These are phyloP conservation scores for Somion occarium DNA, from an alignment of 1,284 basidiomycete genomes.

Conservation along the genomic window DNA sequence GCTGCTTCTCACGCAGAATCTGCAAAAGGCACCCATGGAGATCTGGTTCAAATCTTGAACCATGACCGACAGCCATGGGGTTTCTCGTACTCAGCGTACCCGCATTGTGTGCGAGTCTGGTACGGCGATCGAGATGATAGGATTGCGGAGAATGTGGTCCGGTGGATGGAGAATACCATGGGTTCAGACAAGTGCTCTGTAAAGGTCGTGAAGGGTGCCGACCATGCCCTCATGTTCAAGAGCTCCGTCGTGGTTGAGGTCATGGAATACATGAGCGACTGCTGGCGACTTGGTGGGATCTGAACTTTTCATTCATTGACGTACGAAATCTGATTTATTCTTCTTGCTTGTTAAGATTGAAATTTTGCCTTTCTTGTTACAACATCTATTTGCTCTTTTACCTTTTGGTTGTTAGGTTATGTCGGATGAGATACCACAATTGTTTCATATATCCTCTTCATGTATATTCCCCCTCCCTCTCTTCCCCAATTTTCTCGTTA, in stretches of 20 bases:
- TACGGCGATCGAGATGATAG: conserved; percentile 92
- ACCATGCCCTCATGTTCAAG: conserved; percentile 91
- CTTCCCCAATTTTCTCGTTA: conserved; percentile 4
- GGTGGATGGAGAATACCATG: conserved; percentile 90
- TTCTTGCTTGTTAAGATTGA: conserved; percentile 21
- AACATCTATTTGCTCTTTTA: conserved; percentile 10
- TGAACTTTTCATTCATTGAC: background rate
- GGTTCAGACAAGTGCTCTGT: conserved; percentile 71
- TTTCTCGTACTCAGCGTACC: conserved; percentile 76
- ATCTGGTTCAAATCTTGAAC: conserved; percentile 88
- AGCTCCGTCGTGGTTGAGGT: conserved; percentile 86
- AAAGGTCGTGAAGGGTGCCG: conserved; percentile 81
- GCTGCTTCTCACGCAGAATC: conserved; percentile 95
- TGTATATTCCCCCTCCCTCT: conserved; percentile 4
- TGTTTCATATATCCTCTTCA: conserved; percentile 24
- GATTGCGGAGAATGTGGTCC: conserved; percentile 82
- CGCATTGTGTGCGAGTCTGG: conserved; percentile 83
- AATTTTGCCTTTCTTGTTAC: conserved; percentile 15
- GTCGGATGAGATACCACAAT: conserved; percentile 32
- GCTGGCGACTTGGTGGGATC: conserved; percentile 44
- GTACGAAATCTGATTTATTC: too few relatives aligned
- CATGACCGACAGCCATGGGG: conserved; percentile 83
- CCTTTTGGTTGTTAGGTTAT: conserved; percentile 15
- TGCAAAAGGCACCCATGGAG: conserved; percentile 84
- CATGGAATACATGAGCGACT: conserved; percentile 63